phyloP scores from a whole-genome alignment of 192 early-diverging fungal genomes.

The Lobosporangium transversale region DNA sequence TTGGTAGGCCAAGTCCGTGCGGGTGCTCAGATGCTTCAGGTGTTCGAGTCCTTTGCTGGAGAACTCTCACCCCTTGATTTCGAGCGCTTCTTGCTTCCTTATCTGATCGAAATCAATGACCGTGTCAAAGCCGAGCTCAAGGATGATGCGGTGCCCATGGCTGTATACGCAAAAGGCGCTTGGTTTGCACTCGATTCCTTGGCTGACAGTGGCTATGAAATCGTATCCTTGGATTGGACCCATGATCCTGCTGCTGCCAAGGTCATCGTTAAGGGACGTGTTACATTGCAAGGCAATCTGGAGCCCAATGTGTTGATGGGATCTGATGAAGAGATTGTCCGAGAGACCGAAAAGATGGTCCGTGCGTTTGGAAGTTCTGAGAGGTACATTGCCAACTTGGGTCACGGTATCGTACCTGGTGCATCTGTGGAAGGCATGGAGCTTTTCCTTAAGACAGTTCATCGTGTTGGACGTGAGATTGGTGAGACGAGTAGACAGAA shows the following conservation, averaged over 20 bases:
- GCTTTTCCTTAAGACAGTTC: conserved; percentile 76
- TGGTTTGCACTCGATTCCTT: conserved; percentile 86
- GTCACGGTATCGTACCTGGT: conserved; percentile 92
- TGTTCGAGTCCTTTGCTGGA: conserved; percentile 96
- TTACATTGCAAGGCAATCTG: conserved; percentile 93
- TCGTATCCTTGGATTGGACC: conserved; percentile 93
- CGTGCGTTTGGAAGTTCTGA: conserved; percentile 73
- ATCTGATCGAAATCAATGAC: conserved; percentile 80
- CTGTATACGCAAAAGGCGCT: conserved; percentile 90
- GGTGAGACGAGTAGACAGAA: neutral
- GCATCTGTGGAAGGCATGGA: conserved; percentile 72
- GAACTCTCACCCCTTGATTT: conserved; percentile 88
- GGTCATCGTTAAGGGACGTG: conserved; percentile 53
- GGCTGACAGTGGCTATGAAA: conserved; percentile 76
- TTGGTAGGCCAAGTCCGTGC: conserved; percentile 92
- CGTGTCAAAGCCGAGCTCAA: conserved; percentile 71
- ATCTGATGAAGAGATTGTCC: conserved; percentile 70
- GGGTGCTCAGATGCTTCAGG: conserved; percentile 95
- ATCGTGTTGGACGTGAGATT: conserved; percentile 59
- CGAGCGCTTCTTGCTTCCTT: conserved; percentile 85
- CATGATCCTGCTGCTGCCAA: conserved; percentile 72
- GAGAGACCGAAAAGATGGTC: conserved; percentile 81
- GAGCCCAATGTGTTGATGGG: conserved; percentile 88
- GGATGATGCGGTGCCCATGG: conserved; percentile 76
- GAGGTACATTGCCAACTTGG: conserved; percentile 93